Evolutionary conservation across 2,329 filamentous ascomycete species (phyloP).

Genomic region (Akanthomyces muscarius): DNA sequence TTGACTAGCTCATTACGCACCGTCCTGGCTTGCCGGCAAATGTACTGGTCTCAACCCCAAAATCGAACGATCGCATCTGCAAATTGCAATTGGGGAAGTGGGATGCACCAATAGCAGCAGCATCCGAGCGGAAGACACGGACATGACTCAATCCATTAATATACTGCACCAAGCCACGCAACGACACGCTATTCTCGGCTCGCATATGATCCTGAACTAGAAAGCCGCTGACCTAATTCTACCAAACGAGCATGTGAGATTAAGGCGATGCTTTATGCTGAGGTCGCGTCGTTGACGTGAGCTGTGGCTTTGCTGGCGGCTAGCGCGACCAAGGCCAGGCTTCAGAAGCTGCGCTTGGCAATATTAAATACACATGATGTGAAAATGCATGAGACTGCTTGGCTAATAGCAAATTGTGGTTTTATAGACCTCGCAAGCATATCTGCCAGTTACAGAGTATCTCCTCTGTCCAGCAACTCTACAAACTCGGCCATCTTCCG

Average conservation of each 20-base stretch:
- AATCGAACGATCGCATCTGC: no score
- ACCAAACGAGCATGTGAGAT: no score
- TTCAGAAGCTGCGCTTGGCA: not conserved
- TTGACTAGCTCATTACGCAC: no score
- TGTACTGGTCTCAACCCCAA: not conserved
- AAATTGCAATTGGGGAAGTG: no score
- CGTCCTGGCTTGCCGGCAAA: not conserved
- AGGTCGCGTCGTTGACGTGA: no score
- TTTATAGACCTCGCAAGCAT: not conserved
- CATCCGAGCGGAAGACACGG: not conserved
- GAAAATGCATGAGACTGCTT: not conserved
- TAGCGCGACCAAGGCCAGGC: no score
- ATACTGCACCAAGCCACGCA: not conserved
- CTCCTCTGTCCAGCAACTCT: constrained; percentile 33
- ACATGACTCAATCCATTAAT: not conserved
- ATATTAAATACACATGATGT: not conserved
- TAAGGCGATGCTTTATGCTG: no score
- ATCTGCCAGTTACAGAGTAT: constrained; percentile 24
- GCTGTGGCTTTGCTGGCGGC: no score
- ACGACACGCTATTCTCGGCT: not conserved
- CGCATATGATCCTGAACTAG: not conserved
- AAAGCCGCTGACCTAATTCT: no score
- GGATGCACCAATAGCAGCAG: not conserved
- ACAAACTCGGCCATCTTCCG: constrained; percentile 41
- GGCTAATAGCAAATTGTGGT: no score